phyloP scores from a whole-genome alignment of 495 filamentous ascomycete species.

The Neurospora sp. region DNA sequence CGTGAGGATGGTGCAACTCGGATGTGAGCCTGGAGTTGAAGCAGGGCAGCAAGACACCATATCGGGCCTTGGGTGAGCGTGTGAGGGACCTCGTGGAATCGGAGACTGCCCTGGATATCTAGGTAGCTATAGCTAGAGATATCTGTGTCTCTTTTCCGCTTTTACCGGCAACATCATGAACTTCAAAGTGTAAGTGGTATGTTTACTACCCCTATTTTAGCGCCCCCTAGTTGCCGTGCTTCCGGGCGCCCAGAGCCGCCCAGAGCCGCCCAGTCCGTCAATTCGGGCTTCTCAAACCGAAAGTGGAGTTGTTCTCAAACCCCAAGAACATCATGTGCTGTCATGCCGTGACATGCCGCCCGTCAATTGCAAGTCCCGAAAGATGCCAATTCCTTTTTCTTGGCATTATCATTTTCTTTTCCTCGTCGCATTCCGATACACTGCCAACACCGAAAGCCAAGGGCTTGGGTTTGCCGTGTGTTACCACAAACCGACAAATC shows the following conservation, averaged over 20 bases:
- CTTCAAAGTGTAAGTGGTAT: not conserved
- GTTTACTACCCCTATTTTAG: not conserved
- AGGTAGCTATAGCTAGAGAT: not conserved
- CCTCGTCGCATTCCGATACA: not conserved
- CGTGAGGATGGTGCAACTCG: not conserved
- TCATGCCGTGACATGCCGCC: not conserved
- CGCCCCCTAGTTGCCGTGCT: not conserved
- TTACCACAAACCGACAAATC: not conserved
- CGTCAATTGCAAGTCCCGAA: not conserved
- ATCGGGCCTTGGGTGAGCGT: not conserved
- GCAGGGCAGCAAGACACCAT: not conserved
- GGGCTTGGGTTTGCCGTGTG: not conserved
- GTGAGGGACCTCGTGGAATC: not conserved
- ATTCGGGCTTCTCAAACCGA: not conserved
- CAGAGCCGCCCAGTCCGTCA: not conserved
- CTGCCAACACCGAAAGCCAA: not conserved
- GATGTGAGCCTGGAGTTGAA: not conserved
- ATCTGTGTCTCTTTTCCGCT: not conserved
- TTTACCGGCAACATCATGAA: not conserved
- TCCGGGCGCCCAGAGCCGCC: not conserved
- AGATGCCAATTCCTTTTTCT: not conserved
- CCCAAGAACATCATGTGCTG: not conserved
- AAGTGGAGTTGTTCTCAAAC: not conserved
- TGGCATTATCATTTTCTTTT: not conserved
- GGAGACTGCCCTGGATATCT: not conserved